Percentiles rank a stretch among this genome's conserved stretches.
Conservation (phyloP, 73 alveolate species). For the Paramecium sonneborni region DNA sequence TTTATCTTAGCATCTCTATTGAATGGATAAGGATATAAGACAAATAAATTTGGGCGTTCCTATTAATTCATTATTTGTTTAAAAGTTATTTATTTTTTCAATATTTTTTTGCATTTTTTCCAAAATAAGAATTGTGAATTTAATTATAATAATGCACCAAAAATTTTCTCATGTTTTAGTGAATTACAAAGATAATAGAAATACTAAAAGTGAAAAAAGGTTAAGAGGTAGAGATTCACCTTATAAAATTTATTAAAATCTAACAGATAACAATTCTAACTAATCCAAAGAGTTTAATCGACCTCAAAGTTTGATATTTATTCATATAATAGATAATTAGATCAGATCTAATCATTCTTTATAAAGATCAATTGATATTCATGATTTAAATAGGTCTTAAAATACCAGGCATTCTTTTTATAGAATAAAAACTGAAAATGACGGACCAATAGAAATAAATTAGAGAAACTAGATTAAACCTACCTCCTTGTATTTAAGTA, state of each 20-base stretch:
- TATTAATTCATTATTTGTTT: neutral
- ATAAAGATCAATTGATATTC: neutral
- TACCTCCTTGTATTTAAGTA: neutral
- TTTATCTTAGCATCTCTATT: neutral
- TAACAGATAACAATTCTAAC: neutral
- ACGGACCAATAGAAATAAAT: neutral
- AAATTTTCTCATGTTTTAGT: neutral
- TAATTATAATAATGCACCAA: neutral
- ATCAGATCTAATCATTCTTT: neutral
- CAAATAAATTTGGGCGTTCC: neutral
- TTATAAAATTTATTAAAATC: neutral
- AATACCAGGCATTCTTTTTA: neutral
- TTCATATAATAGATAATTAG: neutral
- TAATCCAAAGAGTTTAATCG: neutral
- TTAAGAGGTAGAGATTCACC: neutral
- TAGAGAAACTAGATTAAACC: neutral
- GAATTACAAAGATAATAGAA: neutral
- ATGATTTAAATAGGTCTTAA: neutral
- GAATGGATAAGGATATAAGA: neutral
- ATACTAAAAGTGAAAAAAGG: neutral
- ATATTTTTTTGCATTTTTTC: neutral
- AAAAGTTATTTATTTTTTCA: neutral
- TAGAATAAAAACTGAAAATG: constrained; percentile 2
- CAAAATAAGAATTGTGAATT: neutral
- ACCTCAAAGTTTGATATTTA: neutral